Evolutionary conservation across 176 grass and related monocot genomes (phyloP).

Genomic region (Lolium rigidum): DNA sequence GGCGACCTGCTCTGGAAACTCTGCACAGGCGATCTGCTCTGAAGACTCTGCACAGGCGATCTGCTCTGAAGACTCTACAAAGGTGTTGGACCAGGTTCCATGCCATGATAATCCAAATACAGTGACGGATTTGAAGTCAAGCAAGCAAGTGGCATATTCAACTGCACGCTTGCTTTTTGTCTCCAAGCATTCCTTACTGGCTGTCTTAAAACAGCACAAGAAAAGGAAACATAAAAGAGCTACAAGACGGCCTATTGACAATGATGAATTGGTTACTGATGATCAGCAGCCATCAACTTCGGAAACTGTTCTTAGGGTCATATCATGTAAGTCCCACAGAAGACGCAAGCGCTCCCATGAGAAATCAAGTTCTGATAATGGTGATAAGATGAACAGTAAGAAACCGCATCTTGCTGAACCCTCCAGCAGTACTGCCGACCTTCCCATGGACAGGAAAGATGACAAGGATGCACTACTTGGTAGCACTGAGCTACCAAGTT

Average conservation of each 20-base stretch:
- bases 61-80: constrained; percentile 20
- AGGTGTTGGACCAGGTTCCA: constrained; percentile 31
- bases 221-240: constrained; percentile 62
- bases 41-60: constrained; percentile 12
- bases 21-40: neutral
- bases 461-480: neutral
- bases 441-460: constrained; percentile 28
- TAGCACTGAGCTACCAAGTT: constrained; percentile 7
- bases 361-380: constrained; percentile 7
- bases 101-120: neutral
- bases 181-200: constrained; percentile 54
- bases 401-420: constrained; percentile 34
- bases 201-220: constrained; percentile 52
- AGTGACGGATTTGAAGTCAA: constrained; percentile 45
- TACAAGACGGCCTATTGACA: constrained; percentile 26
- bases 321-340: constrained; percentile 44
- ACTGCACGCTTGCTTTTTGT: constrained; percentile 48
- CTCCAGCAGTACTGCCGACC: neutral
- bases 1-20: no score
- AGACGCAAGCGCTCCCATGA: constrained; percentile 35
- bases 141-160: constrained; percentile 50
- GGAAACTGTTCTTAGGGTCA: constrained; percentile 5
- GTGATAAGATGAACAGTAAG: constrained; percentile 28
- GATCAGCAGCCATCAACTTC: constrained; percentile 65
- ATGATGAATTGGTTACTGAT: constrained; percentile 7